A percentile compares a stretch with the other conserved stretches of the same genome.
Evolutionary conservation across 495 filamentous ascomycete species (phyloP).

Genomic region (Platismatia glauca): DNA sequence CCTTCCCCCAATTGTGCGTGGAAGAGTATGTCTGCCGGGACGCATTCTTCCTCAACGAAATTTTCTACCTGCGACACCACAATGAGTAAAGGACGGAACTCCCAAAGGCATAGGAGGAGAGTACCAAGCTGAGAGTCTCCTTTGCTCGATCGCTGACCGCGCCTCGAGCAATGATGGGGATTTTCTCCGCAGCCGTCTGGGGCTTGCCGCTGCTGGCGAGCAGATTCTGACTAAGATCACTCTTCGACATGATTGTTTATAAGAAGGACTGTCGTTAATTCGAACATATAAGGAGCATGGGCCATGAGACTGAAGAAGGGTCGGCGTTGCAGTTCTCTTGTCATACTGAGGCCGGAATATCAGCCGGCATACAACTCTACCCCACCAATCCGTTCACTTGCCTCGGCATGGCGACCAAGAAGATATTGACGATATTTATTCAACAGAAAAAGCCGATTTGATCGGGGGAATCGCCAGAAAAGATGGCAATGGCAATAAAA

Average conservation of each 20-base stretch:
- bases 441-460: too few species aligned
- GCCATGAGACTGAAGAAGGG: neutral
- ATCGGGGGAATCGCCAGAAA: too few species aligned
- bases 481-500: too few species aligned
- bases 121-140: conserved; percentile 59
- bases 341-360: neutral
- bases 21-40: conserved; percentile 72
- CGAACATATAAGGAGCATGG: neutral
- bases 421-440: too few species aligned
- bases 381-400: neutral
- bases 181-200: conserved; percentile 38
- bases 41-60: conserved; percentile 95
- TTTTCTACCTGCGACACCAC: conserved; percentile 61
- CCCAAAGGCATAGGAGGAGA: conserved; percentile 3
- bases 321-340: neutral
- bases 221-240: conserved; percentile 22
- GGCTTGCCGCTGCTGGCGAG: conserved; percentile 22
- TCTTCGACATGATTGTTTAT: conserved; percentile 22
- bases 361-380: neutral
- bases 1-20: conserved; percentile 70
- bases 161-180: conserved; percentile 53
- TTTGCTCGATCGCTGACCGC: conserved; percentile 74
- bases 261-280: neutral
- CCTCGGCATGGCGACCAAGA: neutral
- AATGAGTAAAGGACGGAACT: neutral